phyloP scores from a whole-genome alignment of 768 basidiomycete species.

The Chiua virens region DNA sequence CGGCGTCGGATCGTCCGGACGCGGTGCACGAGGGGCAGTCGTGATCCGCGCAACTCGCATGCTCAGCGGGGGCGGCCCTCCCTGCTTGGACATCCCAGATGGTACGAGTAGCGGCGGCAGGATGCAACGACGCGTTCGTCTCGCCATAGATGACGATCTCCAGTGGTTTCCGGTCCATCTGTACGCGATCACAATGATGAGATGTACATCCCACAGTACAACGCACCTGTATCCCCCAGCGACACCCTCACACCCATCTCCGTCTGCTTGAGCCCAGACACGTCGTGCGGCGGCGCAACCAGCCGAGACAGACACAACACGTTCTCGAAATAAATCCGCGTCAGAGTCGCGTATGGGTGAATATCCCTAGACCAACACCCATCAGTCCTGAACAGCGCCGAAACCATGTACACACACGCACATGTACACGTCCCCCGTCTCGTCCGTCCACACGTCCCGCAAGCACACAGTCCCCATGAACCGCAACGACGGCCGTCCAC shows the following conservation, averaged over 20 bases:
- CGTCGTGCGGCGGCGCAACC: too few species aligned
- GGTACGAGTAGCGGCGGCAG: conserved; percentile 7
- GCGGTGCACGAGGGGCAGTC: conserved; percentile 43
- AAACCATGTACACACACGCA: conserved; percentile 28
- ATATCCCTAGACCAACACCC: conserved; percentile 51
- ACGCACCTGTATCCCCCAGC: conserved; percentile 62
- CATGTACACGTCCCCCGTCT: conserved; percentile 50
- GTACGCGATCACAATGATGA: not conserved
- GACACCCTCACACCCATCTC: conserved; percentile 65
- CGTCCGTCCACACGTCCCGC: conserved; percentile 59
- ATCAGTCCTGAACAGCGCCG: not conserved
- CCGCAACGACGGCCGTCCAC: conserved; percentile 62
- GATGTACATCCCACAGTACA: too few species aligned
- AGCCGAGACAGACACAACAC: conserved; percentile 59
- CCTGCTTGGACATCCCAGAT: conserved; percentile 19
- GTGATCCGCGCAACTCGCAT: conserved; percentile 61
- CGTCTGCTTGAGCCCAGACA: conserved; percentile 36
- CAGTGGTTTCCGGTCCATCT: too few species aligned
- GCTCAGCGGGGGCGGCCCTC: conserved; percentile 27
- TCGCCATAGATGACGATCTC: conserved; percentile 58
- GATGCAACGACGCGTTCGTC: conserved; percentile 18
- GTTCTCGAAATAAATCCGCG: conserved; percentile 70
- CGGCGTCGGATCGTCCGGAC: conserved; percentile 81
- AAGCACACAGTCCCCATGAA: conserved; percentile 56
- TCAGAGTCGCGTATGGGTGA: conserved; percentile 62